These are phyloP conservation scores for Jamesozyma jinghongensis DNA, from an alignment of 805 yeast genomes.

Conservation along the genomic window DNA sequence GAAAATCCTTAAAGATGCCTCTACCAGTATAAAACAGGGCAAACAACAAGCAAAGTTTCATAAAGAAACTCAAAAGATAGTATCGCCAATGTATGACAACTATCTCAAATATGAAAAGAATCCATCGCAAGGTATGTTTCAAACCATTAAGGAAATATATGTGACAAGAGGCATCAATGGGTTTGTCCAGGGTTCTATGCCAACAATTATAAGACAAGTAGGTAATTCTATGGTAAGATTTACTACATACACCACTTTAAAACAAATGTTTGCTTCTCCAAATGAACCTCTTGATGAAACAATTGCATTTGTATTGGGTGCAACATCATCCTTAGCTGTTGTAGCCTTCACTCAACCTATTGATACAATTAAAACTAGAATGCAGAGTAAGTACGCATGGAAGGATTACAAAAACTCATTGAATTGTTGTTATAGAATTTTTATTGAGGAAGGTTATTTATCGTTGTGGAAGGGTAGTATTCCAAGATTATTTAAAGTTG, in stretches of 20 bases:
- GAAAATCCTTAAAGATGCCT: not conserved
- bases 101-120: constrained; percentile 35
- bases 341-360: constrained; percentile 78
- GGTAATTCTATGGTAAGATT: constrained; percentile 75
- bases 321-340: constrained; percentile 61
- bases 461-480: constrained; percentile 50
- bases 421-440: constrained; percentile 43
- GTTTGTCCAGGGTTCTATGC: constrained; percentile 70
- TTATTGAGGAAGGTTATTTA: constrained; percentile 37
- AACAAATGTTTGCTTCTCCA: constrained; percentile 54
- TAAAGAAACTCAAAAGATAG: constrained; percentile 14
- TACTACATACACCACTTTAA: constrained; percentile 68
- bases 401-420: constrained; percentile 51
- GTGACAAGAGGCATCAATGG: constrained; percentile 64
- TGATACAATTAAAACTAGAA: constrained; percentile 77
- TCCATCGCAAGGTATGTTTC: constrained; percentile 46
- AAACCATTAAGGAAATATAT: constrained; percentile 58
- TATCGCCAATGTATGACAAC: constrained; percentile 27
- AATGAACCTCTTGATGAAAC: constrained; percentile 31
- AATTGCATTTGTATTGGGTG: constrained; percentile 38
- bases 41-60: constrained; percentile 27
- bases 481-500: constrained; percentile 63
- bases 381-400: constrained; percentile 70
- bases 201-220: constrained; percentile 76
- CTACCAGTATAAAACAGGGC: not conserved